Evolutionary conservation across 2,329 filamentous ascomycete species (phyloP).

Genomic region (Neopestalotiopsis sp.): DNA sequence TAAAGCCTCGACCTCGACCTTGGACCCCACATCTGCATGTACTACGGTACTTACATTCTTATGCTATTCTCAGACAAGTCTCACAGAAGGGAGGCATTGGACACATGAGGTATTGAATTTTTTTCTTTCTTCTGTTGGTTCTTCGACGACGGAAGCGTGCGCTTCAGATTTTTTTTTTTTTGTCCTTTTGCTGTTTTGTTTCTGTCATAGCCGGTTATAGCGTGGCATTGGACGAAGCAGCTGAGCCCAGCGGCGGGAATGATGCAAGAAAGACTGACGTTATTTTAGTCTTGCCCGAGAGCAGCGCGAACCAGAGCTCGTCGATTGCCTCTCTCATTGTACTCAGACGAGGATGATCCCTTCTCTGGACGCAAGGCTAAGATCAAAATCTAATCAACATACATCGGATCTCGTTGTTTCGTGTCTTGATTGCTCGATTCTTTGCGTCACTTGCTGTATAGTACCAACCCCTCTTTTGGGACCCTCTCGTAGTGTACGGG

Average conservation of each 20-base stretch:
- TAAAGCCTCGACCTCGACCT: background rate
- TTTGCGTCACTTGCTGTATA: background rate
- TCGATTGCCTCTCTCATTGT: background rate
- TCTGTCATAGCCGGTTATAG: slow-evolving; percentile 8
- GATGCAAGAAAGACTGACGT: background rate
- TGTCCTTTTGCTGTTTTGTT: background rate
- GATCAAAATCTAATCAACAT: background rate
- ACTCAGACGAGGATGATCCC: background rate
- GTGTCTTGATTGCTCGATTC: background rate
- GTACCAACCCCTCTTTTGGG: background rate
- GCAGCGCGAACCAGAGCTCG: background rate
- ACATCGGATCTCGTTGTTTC: background rate
- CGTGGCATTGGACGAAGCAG: slow-evolving; percentile 1
- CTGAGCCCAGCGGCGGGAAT: background rate
- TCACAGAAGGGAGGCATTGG: background rate
- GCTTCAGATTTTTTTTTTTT: background rate
- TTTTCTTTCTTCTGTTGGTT: background rate
- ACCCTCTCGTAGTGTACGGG: background rate
- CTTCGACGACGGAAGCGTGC: slow-evolving; percentile 3
- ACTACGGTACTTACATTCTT: background rate
- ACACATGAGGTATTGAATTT: background rate
- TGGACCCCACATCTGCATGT: background rate
- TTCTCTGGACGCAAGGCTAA: background rate
- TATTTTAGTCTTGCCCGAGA: background rate
- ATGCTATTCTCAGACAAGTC: background rate